These are phyloP conservation scores for Marasmius oreades DNA, from an alignment of 1,284 basidiomycete genomes.

Conservation along the genomic window DNA sequence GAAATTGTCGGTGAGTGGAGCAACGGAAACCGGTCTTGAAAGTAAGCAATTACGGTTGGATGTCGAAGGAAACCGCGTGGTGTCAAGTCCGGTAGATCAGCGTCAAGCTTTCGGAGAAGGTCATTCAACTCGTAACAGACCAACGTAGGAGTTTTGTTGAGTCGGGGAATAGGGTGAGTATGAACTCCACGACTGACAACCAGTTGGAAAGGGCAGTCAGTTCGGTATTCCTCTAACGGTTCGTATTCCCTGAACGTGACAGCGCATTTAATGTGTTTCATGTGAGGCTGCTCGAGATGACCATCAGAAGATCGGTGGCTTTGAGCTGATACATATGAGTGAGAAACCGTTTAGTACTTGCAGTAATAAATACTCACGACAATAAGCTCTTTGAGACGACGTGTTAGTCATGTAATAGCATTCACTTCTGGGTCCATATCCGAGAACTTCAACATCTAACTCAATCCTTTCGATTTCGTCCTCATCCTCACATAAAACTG, in stretches of 20 bases:
- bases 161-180: constrained; percentile 18
- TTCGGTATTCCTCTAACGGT: constrained; percentile 14
- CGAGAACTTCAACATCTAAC: constrained; percentile 7
- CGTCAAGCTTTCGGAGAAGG: constrained; percentile 9
- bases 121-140: constrained; percentile 9
- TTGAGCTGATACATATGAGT: background rate
- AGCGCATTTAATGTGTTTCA: constrained; percentile 12
- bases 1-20: constrained; percentile 13
- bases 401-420: constrained; percentile 14
- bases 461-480: constrained; percentile 21
- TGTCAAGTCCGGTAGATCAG: constrained; percentile 22
- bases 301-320: background rate
- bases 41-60: constrained; percentile 13
- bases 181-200: constrained; percentile 13
- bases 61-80: constrained; percentile 20
- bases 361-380: constrained; percentile 16
- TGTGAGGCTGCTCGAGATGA: constrained; percentile 9
- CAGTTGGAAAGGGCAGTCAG: constrained; percentile 15
- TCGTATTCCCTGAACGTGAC: constrained; percentile 14
- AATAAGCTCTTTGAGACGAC: constrained; percentile 14
- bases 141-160: constrained; percentile 14
- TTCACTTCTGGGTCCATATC: constrained; percentile 17
- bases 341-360: too few species aligned
- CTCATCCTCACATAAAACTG: constrained; percentile 17
- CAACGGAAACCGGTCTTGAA: constrained; percentile 8